These are phyloP conservation scores for Ramaria sp. DNA, from an alignment of 768 basidiomycete species.

Conservation along the genomic window DNA sequence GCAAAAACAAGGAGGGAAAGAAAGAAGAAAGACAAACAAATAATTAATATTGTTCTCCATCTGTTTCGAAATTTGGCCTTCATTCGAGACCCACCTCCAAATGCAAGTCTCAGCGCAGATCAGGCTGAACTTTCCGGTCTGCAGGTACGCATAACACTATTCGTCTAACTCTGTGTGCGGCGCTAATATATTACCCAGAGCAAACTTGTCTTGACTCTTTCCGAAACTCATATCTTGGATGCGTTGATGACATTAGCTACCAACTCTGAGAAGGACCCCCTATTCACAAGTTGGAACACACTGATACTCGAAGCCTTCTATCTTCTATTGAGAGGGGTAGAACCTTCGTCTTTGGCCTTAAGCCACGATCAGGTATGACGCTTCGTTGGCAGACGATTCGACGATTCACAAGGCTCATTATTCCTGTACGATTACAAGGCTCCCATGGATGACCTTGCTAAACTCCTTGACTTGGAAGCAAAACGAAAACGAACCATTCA, in stretches of 20 bases:
- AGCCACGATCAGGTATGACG: slow-evolving; percentile 55
- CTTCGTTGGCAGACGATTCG: no score
- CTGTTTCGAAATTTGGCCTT: slow-evolving; percentile 90
- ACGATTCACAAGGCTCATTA: neutral
- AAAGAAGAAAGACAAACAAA: slow-evolving; percentile 68
- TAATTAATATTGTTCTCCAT: slow-evolving; percentile 82
- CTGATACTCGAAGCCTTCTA: slow-evolving; percentile 90
- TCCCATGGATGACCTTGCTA: slow-evolving; percentile 43
- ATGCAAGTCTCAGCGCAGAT: slow-evolving; percentile 62
- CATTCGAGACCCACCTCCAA: slow-evolving; percentile 75
- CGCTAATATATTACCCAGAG: slow-evolving; percentile 24
- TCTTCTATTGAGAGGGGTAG: slow-evolving; percentile 74
- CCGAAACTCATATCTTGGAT: slow-evolving; percentile 61
- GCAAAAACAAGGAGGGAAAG: slow-evolving; percentile 61
- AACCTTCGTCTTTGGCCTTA: slow-evolving; percentile 37
- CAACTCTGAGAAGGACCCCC: slow-evolving; percentile 61
- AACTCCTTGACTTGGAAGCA: slow-evolving; percentile 70
- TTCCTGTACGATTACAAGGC: neutral
- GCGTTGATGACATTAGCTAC: slow-evolving; percentile 80
- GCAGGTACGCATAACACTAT: slow-evolving; percentile 32
- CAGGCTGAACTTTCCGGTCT: slow-evolving; percentile 68
- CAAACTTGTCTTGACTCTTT: slow-evolving; percentile 57
- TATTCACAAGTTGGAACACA: slow-evolving; percentile 81
- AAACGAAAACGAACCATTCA: slow-evolving; percentile 45
- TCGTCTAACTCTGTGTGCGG: neutral